Evolutionary conservation across 2,329 filamentous ascomycete genomes (phyloP).

Genomic region (Fusarium metavorans): DNA sequence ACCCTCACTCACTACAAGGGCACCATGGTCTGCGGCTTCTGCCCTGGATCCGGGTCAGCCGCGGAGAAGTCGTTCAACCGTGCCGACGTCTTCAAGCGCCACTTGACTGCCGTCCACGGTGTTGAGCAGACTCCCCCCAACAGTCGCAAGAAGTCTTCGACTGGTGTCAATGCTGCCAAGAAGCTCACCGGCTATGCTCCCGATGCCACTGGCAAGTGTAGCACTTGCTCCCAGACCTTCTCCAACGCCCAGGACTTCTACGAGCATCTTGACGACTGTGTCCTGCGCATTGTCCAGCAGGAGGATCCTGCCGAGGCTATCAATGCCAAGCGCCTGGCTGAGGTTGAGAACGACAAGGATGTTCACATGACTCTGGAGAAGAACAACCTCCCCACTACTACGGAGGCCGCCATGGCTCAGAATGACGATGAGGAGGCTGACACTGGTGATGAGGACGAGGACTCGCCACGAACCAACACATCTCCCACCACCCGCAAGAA

Average conservation of each 20-base stretch:
- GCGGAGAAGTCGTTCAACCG: constrained; percentile 96
- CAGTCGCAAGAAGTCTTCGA: constrained; percentile 78
- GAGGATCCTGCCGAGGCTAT: constrained; percentile 77
- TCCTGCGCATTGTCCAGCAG: constrained; percentile 77
- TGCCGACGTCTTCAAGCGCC: constrained; percentile 95
- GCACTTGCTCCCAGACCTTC: constrained; percentile 92
- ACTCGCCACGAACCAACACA: constrained; percentile 59
- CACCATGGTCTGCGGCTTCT: constrained; percentile 97
- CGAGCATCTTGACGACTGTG: constrained; percentile 89
- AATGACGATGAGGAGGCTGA: constrained; percentile 68
- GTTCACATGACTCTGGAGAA: constrained; percentile 73
- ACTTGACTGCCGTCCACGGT: constrained; percentile 89
- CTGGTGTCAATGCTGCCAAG: constrained; percentile 62
- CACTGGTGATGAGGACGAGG: constrained; percentile 66
- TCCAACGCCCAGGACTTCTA: constrained; percentile 97
- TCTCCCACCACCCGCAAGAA: constrained; percentile 65
- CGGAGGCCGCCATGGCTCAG: constrained; percentile 51
- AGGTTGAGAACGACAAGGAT: constrained; percentile 73
- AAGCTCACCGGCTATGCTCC: constrained; percentile 78
- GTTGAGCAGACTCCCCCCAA: constrained; percentile 95
- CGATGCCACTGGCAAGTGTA: constrained; percentile 93
- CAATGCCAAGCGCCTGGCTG: constrained; percentile 74
- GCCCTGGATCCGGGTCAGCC: constrained; percentile 86
- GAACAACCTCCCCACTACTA: constrained; percentile 67
- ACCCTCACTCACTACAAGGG: constrained; percentile 97